These are phyloP conservation scores for Ophiostoma populinum DNA, from an alignment of 2,329 filamentous ascomycete species.

Conservation along the genomic window DNA sequence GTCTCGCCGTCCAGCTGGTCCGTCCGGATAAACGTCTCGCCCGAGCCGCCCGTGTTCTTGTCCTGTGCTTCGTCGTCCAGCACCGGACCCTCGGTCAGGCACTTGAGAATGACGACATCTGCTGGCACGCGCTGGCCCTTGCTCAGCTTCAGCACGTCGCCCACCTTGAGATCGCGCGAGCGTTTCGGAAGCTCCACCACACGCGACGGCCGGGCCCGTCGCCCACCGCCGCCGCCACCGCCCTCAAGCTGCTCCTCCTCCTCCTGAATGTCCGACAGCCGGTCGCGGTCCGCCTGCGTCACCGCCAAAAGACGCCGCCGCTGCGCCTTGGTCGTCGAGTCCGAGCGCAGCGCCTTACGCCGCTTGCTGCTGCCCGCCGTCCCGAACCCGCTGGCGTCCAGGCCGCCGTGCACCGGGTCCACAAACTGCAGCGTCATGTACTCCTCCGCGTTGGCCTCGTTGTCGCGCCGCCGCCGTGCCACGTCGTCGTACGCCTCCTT, in stretches of 20 bases:
- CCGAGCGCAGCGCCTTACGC: constrained; percentile 30
- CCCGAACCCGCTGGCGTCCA: constrained; percentile 2
- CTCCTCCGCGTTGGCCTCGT: constrained; percentile 83
- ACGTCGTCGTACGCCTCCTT: constrained; percentile 96
- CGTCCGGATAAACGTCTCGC: constrained; percentile 92
- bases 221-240: constrained; percentile 15
- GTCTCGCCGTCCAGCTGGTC: constrained; percentile 97
- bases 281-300: constrained; percentile 18
- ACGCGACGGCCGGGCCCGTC: constrained; percentile 25
- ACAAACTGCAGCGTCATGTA: constrained; percentile 65
- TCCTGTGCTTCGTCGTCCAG: constrained; percentile 2
- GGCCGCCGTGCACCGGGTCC: constrained; percentile 24
- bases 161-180: constrained; percentile 78
- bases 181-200: constrained; percentile 58
- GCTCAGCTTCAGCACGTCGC: constrained; percentile 80
- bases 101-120: constrained; percentile 86
- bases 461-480: constrained; percentile 65
- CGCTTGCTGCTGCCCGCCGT: constrained; percentile 4
- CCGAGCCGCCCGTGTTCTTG: constrained; percentile 7
- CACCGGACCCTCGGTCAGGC: constrained; percentile 20
- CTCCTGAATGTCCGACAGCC: constrained; percentile 49
- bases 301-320: constrained; percentile 17
- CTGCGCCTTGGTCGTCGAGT: constrained; percentile 20
- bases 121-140: constrained; percentile 91
- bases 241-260: constrained; percentile 41